Base-by-base conservation (phyloP, 495 filamentous ascomycete species). In the Xylaria bambusicola region DNA sequence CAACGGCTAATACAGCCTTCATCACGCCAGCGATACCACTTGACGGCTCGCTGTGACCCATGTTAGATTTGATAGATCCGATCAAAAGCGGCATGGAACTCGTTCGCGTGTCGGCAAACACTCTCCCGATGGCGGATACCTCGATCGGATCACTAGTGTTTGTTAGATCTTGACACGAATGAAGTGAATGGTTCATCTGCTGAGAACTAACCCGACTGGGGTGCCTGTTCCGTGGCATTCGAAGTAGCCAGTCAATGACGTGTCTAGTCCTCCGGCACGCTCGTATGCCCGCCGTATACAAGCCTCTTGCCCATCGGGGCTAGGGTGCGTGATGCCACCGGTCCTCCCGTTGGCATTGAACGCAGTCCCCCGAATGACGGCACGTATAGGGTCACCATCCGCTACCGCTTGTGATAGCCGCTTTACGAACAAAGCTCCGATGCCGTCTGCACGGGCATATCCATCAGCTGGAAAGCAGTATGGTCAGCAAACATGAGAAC, bases 311-410 rank as follows among this genome's bases (percentile, higher is more conserved):
- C 83, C 82, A 17, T 72, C 65, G n/a, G 70, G 64, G 57, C 71
- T 82, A 0, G 86, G 86, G 59, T 80, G 70, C 0, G 81, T 83
- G 47, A 87, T 84, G 3, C 80, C 80, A 2, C 73, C 62, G 2
- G 74, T 26, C 0, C 49, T 21, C 0, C 66, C 66, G 56, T 82
- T 78, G 29, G 76, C 67, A 68, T 83, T 83, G 20, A 74, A 62
- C 0, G 68, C 71, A 2, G 75, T 73, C 0, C 67, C 73, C 5
- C 77, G 73, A 40, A 87, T 77, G 2, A 86, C 68, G 6, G 73
- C 77, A 13, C 80, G 71, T 20, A 85, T 77, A 0, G 77, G 76
- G 52, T 84, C 72, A 2, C 71, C 66, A 52, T 80, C 76, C 2
- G 60, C 24, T 6, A 81, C 49, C 0, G 82, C 83, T 31, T 78